Conservation (phyloP, 2,329 filamentous ascomycete genomes). For the Pezicula carpinea region DNA sequence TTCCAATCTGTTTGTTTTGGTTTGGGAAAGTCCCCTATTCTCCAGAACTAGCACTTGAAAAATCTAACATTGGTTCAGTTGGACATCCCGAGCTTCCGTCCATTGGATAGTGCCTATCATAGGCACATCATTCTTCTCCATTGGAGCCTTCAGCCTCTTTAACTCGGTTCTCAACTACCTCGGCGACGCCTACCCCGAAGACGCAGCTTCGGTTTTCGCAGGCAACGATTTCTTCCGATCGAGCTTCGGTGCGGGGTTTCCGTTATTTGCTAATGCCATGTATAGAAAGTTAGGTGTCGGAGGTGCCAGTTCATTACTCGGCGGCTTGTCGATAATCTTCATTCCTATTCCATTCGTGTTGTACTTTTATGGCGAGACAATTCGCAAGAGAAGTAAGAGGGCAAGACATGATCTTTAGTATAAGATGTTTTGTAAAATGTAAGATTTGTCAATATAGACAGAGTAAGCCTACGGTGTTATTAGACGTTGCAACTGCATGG, state of each 20-base stretch:
- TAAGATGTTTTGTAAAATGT: not conserved
- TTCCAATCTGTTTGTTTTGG: constrained; percentile 56
- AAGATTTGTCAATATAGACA: no score
- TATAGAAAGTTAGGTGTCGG: constrained; percentile 25
- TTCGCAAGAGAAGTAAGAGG: not conserved
- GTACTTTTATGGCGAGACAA: constrained; percentile 1
- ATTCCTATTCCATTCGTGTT: constrained; percentile 1
- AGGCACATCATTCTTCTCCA: constrained; percentile 37
- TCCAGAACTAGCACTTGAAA: not conserved
- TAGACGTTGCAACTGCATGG: no score
- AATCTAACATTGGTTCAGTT: constrained; percentile 37
- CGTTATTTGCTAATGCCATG: constrained; percentile 30
- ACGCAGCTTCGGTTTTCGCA: constrained; percentile 33
- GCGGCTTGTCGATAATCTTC: not conserved
- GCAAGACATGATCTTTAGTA: not conserved
- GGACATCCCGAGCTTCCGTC: constrained; percentile 44
- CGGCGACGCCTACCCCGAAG: constrained; percentile 32
- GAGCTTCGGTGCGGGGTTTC: constrained; percentile 31
- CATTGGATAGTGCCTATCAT: constrained; percentile 55
- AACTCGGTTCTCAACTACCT: constrained; percentile 40
- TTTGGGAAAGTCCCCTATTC: constrained; percentile 42
- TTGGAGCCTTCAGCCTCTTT: constrained; percentile 41
- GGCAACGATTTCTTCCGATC: constrained; percentile 33
- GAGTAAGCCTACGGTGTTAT: no score
- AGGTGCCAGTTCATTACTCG: not conserved